Evolutionary conservation across 2,329 filamentous ascomycete genomes (phyloP).

Genomic region (Xylaria sp.): DNA sequence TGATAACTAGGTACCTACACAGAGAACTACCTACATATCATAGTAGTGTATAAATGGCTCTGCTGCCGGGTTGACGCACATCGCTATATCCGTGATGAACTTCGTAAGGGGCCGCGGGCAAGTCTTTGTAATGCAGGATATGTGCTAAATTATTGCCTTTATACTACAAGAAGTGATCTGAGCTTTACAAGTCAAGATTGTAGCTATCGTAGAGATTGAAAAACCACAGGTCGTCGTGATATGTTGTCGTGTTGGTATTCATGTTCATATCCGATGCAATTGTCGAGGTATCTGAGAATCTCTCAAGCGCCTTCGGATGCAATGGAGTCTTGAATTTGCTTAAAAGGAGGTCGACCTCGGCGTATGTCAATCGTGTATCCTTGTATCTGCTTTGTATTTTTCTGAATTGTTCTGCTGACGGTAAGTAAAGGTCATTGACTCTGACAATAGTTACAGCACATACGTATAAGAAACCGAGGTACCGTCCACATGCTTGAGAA

Average conservation of each 20-base stretch:
- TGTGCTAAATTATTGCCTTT: not conserved
- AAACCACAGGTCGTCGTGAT: constrained; percentile 34
- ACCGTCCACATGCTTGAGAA: constrained; percentile 43
- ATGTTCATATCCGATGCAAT: constrained; percentile 3
- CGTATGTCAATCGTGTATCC: constrained; percentile 32
- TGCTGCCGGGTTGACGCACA: not conserved
- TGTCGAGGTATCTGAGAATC: constrained; percentile 9
- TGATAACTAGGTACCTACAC: too few relatives aligned
- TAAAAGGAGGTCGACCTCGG: constrained; percentile 36
- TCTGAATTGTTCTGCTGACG: constrained; percentile 32
- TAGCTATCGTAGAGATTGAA: constrained; percentile 24
- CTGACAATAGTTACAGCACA: not conserved
- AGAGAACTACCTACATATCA: not conserved
- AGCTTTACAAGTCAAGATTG: constrained; percentile 3
- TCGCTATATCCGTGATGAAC: not conserved
- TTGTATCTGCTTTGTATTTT: constrained; percentile 22
- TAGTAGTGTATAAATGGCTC: not conserved
- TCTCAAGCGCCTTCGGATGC: constrained; percentile 38
- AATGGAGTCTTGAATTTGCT: constrained; percentile 39
- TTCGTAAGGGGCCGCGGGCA: not conserved
- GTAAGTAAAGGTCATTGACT: constrained; percentile 13
- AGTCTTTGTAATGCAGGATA: not conserved
- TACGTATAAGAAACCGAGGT: constrained; percentile 41
- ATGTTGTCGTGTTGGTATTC: constrained; percentile 9
- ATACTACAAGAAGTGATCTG: not conserved